A percentile compares a stretch with the other conserved stretches of the same genome.
Conservation (phyloP, 1,139 yeast species). For the Arxiozyma slooffiae region DNA sequence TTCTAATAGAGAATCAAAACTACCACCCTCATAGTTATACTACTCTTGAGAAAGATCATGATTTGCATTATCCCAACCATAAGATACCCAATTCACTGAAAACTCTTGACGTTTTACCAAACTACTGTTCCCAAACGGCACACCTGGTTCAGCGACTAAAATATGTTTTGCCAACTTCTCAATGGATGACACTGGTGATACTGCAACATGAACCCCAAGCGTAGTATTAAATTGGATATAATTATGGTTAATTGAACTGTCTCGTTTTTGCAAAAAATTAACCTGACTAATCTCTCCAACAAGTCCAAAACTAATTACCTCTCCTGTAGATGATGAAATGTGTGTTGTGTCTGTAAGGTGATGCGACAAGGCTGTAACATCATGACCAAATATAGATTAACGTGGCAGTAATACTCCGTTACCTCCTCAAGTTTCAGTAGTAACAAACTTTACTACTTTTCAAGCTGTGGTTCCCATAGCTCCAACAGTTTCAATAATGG, state of each 20-base stretch:
- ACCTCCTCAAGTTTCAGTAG: no score
- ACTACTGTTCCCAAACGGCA: neutral
- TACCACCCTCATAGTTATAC: neutral
- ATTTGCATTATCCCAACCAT: slow-evolving; percentile 1
- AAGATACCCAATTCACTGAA: neutral
- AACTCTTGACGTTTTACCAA: neutral
- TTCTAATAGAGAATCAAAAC: slow-evolving; percentile 1
- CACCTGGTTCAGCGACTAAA: neutral
- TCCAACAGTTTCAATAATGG: neutral
- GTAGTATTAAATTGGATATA: neutral
- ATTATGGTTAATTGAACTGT: neutral
- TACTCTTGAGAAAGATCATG: neutral
- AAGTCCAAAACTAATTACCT: neutral
- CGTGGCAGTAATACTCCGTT: neutral
- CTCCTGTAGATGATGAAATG: neutral
- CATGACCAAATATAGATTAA: neutral
- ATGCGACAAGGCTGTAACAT: neutral
- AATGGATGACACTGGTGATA: neutral
- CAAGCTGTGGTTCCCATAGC: neutral
- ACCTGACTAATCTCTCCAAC: neutral
- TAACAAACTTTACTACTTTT: no score
- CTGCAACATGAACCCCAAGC: neutral
- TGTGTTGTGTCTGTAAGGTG: neutral
- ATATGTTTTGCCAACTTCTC: neutral
- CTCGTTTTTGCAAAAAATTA: neutral